Percentiles rank a stretch among this genome's conserved stretches.
Evolutionary conservation across 345 rosid genomes (phyloP).

Genomic region (Viola odorata): DNA sequence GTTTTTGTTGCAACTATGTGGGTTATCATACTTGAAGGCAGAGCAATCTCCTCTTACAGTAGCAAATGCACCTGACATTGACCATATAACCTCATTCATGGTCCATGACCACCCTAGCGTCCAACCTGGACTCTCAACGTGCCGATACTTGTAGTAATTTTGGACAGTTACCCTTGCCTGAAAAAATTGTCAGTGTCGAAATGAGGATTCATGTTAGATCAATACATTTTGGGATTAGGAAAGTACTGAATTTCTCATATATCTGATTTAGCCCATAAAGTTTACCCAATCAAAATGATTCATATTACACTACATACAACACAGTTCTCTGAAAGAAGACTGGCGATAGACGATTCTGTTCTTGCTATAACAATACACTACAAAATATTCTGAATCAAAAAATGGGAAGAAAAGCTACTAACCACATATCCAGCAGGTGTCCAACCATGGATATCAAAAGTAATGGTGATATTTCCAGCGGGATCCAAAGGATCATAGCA

Average conservation of each 20-base stretch:
- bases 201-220: neutral
- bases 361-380: neutral
- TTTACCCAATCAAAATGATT: neutral
- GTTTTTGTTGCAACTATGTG: slow-evolving; percentile 43
- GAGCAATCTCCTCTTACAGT: slow-evolving; percentile 46
- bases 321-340: no score
- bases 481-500: slow-evolving; percentile 66
- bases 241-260: neutral
- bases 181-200: slow-evolving; percentile 3
- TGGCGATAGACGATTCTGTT: neutral
- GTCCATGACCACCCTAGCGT: slow-evolving; percentile 54
- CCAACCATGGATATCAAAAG: slow-evolving; percentile 39
- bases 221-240: neutral
- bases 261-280: neutral
- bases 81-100: slow-evolving; percentile 34
- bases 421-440: slow-evolving; percentile 47
- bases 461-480: slow-evolving; percentile 43
- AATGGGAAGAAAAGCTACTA: slow-evolving; percentile 13
- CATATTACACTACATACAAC: neutral
- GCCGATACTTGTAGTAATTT: slow-evolving; percentile 46
- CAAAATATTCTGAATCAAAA: neutral
- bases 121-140: slow-evolving; percentile 48
- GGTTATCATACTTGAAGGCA: slow-evolving; percentile 17
- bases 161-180: slow-evolving; percentile 54
- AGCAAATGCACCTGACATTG: slow-evolving; percentile 54